These are phyloP conservation scores for Irpex sp. DNA, from an alignment of 1,284 basidiomycete genomes.

Conservation along the genomic window DNA sequence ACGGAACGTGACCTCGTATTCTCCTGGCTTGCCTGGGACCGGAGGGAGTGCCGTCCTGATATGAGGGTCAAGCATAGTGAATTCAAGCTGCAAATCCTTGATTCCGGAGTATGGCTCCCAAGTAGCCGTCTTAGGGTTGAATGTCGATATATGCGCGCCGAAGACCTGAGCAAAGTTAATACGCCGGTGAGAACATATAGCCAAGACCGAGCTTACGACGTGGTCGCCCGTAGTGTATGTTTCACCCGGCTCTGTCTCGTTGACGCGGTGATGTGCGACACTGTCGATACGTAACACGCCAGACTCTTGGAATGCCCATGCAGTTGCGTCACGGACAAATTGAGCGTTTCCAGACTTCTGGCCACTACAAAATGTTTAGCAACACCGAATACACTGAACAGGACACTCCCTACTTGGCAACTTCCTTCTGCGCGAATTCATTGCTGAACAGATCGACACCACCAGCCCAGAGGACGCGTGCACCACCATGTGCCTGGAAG, in stretches of 20 bases:
- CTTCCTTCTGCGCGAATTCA: conserved; percentile 61
- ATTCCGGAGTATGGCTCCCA: conserved; percentile 76
- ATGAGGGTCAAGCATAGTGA: conserved; percentile 98
- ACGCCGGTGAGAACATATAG: background rate
- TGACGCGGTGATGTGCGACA: conserved; percentile 71
- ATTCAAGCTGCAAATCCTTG: conserved; percentile 87
- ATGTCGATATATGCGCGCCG: conserved; percentile 68
- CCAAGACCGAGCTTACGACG: conserved; percentile 49
- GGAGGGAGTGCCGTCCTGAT: conserved; percentile 72
- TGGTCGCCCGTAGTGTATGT: conserved; percentile 88
- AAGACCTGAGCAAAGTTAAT: conserved; percentile 54
- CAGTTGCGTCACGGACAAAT: conserved; percentile 72
- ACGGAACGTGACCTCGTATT: conserved; percentile 78
- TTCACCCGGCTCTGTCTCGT: conserved; percentile 53
- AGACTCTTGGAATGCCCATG: conserved; percentile 92
- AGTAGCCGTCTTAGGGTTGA: conserved; percentile 44
- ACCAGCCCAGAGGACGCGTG: conserved; percentile 81
- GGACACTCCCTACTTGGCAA: conserved; percentile 49
- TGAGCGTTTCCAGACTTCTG: conserved; percentile 70
- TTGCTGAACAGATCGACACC: conserved; percentile 77
- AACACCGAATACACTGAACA: conserved; percentile 8
- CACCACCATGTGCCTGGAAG: conserved; percentile 82
- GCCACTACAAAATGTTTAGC: conserved; percentile 35
- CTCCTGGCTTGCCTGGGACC: conserved; percentile 51
- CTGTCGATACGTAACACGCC: conserved; percentile 78